These are phyloP conservation scores for Phytophthora pluvialis DNA, from an alignment of 352 stramenopile species.

Conservation along the genomic window DNA sequence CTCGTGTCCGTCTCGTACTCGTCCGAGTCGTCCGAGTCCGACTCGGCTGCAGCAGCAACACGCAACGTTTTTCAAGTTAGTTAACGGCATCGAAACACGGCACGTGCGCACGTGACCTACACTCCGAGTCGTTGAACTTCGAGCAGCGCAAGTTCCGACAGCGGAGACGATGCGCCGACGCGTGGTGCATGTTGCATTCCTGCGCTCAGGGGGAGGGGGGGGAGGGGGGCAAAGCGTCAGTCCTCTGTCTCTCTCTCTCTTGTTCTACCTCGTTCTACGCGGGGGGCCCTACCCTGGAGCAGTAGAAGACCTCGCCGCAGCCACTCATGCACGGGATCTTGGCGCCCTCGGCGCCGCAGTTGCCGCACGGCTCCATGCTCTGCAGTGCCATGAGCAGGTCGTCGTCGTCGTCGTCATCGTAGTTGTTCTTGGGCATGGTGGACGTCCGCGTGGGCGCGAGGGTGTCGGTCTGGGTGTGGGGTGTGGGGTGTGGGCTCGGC, in stretches of 20 bases:
- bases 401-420: conserved; percentile 89
- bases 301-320: conserved; percentile 89
- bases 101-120: conserved; percentile 41
- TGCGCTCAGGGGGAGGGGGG: conserved; percentile 3
- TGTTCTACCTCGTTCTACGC: not conserved
- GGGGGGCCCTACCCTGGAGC: conserved; percentile 61
- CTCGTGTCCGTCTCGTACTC: conserved; percentile 72
- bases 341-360: conserved; percentile 80
- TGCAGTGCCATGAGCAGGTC: conserved; percentile 86
- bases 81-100: not conserved
- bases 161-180: conserved; percentile 84
- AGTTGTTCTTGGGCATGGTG: conserved; percentile 70
- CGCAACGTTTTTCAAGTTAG: not conserved
- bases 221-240: conserved; percentile 1
- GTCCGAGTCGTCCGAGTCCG: conserved; percentile 77
- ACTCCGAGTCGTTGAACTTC: conserved; percentile 91
- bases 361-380: conserved; percentile 87
- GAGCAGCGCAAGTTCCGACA: conserved; percentile 88
- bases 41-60: conserved; percentile 55
- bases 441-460: not conserved
- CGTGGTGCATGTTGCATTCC: conserved; percentile 91
- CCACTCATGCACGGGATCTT: conserved; percentile 90
- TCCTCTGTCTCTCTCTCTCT: not conserved
- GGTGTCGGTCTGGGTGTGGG: not conserved
- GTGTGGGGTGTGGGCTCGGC: conserved; percentile 5